A percentile compares a stretch with the other conserved stretches of the same genome.
These are phyloP conservation scores for Trichoderma aggressivum DNA, from an alignment of 2,329 filamentous ascomycete genomes.

Conservation along the genomic window DNA sequence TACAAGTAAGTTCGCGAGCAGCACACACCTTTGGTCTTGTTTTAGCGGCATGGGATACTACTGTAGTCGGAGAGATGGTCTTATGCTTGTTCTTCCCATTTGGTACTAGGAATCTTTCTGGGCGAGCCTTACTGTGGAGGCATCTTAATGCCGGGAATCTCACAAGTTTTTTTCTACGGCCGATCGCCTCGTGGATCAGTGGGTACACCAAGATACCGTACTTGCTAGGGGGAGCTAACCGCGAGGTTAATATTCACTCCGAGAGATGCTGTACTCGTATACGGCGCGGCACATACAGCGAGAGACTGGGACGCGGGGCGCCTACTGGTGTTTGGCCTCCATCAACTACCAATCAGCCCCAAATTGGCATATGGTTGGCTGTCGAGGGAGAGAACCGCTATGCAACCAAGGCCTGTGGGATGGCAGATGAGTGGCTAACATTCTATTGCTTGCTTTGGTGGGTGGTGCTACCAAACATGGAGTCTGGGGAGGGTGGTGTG, in stretches of 20 bases:
- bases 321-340: background rate
- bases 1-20: background rate
- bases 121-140: conserved; percentile 2
- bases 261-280: background rate
- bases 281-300: background rate
- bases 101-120: conserved; percentile 3
- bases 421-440: background rate
- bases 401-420: background rate
- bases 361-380: background rate
- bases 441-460: background rate
- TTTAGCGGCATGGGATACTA: background rate
- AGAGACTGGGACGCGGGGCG: background rate
- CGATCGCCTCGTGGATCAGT: conserved; percentile 13
- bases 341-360: background rate
- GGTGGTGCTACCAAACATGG: background rate
- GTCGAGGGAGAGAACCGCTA: background rate
- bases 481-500: background rate
- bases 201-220: background rate
- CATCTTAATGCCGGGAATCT: conserved; percentile 9
- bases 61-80: background rate
- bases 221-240: background rate
- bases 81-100: conserved; percentile 6
- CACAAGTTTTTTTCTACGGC: background rate
- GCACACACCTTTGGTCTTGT: background rate
- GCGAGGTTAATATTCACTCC: conserved; percentile 8